Percentiles rank a stretch among this genome's conserved stretches.
These are phyloP conservation scores for Solanum chaucha DNA, from an alignment of 257 asterid genomes.

Conservation along the genomic window DNA sequence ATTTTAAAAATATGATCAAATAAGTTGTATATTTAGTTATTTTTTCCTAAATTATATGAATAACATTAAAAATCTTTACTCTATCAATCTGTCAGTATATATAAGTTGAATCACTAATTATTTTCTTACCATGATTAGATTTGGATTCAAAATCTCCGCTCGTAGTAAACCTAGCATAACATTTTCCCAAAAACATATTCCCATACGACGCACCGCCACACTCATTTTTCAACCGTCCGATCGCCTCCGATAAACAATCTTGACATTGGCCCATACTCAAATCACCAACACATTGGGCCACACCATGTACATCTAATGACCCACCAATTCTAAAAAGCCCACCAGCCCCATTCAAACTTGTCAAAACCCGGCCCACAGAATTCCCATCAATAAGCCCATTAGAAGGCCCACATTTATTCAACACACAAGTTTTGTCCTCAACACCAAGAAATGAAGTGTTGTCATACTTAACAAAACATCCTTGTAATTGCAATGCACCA, in stretches of 20 bases:
- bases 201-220: conserved; percentile 83
- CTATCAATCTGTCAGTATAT: background rate
- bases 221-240: conserved; percentile 62
- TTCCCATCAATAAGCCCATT: conserved; percentile 29
- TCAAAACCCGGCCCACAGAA: conserved; percentile 47
- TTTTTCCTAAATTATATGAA: background rate
- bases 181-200: conserved; percentile 75
- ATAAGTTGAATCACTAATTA: background rate
- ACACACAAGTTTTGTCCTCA: conserved; percentile 70
- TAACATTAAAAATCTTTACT: background rate
- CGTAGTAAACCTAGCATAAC: conserved; percentile 81
- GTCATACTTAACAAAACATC: conserved; percentile 80
- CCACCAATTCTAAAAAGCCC: conserved; percentile 73
- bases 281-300: conserved; percentile 95
- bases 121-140: conserved; percentile 39
- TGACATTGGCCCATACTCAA: conserved; percentile 75
- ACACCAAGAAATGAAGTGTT: conserved; percentile 58
- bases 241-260: conserved; percentile 78
- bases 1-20: no score
- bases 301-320: conserved; percentile 61
- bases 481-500: conserved; percentile 72
- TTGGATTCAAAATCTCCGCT: conserved; percentile 35
- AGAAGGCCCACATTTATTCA: conserved; percentile 85
- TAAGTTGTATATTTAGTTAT: no score
- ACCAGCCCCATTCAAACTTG: conserved; percentile 47